Evolutionary conservation across 441 rosid species (phyloP).

Genomic region (Metrosideros polymorpha): DNA sequence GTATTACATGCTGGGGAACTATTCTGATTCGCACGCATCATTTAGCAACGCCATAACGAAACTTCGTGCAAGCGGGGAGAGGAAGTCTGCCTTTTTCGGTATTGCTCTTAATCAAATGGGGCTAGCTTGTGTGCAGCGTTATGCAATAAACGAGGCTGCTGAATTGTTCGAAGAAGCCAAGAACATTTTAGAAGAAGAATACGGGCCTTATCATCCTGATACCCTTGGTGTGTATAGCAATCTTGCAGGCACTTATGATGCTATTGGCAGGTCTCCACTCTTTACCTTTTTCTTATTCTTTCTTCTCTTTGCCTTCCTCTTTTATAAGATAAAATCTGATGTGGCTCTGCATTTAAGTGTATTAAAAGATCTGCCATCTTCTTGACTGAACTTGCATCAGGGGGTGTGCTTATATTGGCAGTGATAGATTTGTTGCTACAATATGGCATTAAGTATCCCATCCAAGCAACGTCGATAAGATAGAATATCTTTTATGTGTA

Average conservation of each 20-base stretch:
- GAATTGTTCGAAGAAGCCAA: conserved; percentile 61
- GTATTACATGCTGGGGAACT: conserved; percentile 59
- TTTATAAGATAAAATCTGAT: neutral
- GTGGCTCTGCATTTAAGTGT: neutral
- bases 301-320: neutral
- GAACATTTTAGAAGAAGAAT: conserved; percentile 45
- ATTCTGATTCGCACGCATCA: conserved; percentile 41
- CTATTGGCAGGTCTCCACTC: conserved; percentile 44
- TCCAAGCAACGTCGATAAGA: neutral
- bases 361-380: neutral
- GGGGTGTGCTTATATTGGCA: neutral
- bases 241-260: conserved; percentile 69
- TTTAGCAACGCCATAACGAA: conserved; percentile 41
- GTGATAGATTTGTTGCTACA: neutral
- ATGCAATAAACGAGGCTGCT: conserved; percentile 43
- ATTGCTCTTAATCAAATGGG: conserved; percentile 77
- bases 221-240: conserved; percentile 64
- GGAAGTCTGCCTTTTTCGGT: conserved; percentile 60
- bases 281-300: conserved; percentile 1
- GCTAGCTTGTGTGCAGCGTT: conserved; percentile 53
- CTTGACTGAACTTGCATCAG: neutral
- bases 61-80: conserved; percentile 50
- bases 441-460: neutral
- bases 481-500: neutral
- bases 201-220: conserved; percentile 55